Conservation (phyloP, 2,329 filamentous ascomycete genomes). For the Penicillium sp. region DNA sequence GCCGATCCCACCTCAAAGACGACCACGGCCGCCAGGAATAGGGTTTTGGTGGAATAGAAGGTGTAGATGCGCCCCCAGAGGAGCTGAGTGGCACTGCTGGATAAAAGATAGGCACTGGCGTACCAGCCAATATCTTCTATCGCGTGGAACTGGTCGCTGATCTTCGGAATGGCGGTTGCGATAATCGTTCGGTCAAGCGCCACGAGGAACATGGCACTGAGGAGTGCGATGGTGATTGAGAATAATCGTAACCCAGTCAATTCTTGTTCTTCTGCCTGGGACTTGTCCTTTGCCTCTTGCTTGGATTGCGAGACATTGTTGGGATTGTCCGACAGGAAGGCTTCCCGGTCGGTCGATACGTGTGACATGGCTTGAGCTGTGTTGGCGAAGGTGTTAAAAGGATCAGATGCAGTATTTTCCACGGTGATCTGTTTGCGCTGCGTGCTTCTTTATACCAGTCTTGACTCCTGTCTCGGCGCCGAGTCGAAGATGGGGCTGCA, state of each 20-base stretch:
- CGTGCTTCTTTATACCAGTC: too few species aligned
- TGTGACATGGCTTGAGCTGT: too few species aligned
- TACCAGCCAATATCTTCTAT: constrained; percentile 16
- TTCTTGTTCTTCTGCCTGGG: background rate
- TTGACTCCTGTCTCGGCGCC: too few species aligned
- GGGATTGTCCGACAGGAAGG: too few species aligned
- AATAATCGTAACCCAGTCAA: constrained; percentile 1
- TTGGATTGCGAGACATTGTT: background rate
- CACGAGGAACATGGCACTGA: constrained; percentile 15
- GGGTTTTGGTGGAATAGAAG: constrained; percentile 35
- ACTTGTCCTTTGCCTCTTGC: background rate
- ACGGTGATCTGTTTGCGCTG: too few species aligned
- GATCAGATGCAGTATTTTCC: too few species aligned
- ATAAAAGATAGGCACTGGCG: constrained; percentile 16
- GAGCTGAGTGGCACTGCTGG: constrained; percentile 27
- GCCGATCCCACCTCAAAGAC: constrained; percentile 42
- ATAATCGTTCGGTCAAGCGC: constrained; percentile 19
- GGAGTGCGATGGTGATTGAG: constrained; percentile 3
- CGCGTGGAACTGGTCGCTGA: constrained; percentile 15
- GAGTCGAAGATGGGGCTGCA: too few species aligned
- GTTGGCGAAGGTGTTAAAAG: too few species aligned
- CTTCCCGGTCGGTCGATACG: too few species aligned
- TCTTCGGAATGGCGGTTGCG: constrained; percentile 14
- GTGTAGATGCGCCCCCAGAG: constrained; percentile 38
- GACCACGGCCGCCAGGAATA: constrained; percentile 34